Conservation (phyloP, 1,284 basidiomycete species). For the Sporisorium graminicola region DNA sequence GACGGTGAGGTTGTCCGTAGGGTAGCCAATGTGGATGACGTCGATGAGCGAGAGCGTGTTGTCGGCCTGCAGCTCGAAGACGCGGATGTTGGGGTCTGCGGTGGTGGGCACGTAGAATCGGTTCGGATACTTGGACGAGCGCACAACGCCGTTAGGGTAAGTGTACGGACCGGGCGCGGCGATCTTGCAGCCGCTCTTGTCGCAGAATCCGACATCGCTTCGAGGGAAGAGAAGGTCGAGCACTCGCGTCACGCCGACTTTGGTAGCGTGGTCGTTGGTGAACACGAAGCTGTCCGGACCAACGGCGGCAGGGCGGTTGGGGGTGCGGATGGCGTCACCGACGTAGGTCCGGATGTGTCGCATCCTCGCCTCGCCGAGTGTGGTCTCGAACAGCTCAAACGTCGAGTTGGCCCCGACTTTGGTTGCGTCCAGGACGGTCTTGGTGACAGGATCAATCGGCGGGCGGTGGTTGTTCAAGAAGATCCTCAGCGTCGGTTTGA, state of each 20-base stretch:
- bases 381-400: constrained; percentile 79
- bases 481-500: constrained; percentile 52
- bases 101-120: constrained; percentile 45
- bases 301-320: constrained; percentile 78
- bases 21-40: constrained; percentile 51
- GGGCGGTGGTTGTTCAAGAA: constrained; percentile 62
- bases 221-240: constrained; percentile 41
- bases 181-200: constrained; percentile 56
- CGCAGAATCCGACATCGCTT: constrained; percentile 55
- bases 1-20: constrained; percentile 54
- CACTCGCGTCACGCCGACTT: constrained; percentile 29
- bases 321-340: constrained; percentile 75
- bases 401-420: constrained; percentile 78
- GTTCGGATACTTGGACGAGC: constrained; percentile 28
- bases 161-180: constrained; percentile 32
- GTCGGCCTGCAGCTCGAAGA: constrained; percentile 57
- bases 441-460: constrained; percentile 37
- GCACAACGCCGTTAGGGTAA: constrained; percentile 56
- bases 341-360: constrained; percentile 76
- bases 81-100: constrained; percentile 37
- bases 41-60: constrained; percentile 45
- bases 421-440: constrained; percentile 34
- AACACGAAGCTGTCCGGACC: constrained; percentile 61
- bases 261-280: constrained; percentile 60
- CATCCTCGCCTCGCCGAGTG: constrained; percentile 72